Conservation (phyloP, 2,329 filamentous ascomycete genomes). For the Phialemoniopsis sp. region DNA sequence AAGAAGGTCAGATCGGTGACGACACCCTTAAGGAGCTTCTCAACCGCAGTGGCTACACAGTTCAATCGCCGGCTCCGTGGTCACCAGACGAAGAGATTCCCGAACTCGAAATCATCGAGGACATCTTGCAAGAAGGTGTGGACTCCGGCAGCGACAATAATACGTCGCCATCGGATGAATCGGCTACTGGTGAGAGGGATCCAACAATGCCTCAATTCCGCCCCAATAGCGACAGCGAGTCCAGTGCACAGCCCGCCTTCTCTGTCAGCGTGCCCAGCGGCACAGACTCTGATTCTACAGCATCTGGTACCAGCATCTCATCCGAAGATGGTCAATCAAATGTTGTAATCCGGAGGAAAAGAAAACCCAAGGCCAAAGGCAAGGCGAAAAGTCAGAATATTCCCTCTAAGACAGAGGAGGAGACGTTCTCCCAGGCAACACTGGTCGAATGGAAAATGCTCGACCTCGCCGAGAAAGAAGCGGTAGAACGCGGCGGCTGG, state of each 20-base stretch:
- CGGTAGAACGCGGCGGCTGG: constrained; percentile 69
- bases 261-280: background rate
- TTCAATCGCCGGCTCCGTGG: constrained; percentile 18
- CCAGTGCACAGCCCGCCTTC: background rate
- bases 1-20: constrained; percentile 12
- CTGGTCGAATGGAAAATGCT: constrained; percentile 50
- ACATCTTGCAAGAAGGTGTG: constrained; percentile 2
- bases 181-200: constrained; percentile 36
- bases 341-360: background rate
- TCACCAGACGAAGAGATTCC: constrained; percentile 6
- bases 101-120: constrained; percentile 8
- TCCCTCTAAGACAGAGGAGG: constrained; percentile 9
- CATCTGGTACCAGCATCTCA: background rate
- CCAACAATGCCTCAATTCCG: constrained; percentile 67
- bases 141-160: background rate
- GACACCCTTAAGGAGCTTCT: constrained; percentile 35
- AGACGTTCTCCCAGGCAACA: constrained; percentile 21
- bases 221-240: constrained; percentile 43
- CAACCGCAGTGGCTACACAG: constrained; percentile 36
- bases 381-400: constrained; percentile 12
- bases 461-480: constrained; percentile 64
- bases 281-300: constrained; percentile 8
- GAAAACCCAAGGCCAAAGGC: constrained; percentile 2
- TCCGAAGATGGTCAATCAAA: background rate
- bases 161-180: constrained; percentile 3